These are phyloP conservation scores for Fusarium hostae DNA, from an alignment of 2,329 filamentous ascomycete species.

Conservation along the genomic window DNA sequence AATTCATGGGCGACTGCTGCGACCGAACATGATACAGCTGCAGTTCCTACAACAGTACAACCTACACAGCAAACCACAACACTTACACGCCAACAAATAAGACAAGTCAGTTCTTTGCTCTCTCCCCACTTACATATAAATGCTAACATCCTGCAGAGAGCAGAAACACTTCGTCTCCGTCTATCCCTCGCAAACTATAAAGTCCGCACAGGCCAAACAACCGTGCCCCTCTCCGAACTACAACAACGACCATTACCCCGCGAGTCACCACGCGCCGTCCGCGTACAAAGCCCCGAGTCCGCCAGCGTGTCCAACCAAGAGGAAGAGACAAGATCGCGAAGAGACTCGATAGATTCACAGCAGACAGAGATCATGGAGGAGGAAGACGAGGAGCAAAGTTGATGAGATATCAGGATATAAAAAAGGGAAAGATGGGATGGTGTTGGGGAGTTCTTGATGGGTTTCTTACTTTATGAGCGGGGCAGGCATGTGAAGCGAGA, in stretches of 20 bases:
- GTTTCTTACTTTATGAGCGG: constrained; percentile 8
- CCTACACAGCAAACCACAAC: constrained; percentile 10
- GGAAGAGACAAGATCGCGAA: constrained; percentile 11
- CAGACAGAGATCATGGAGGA: constrained; percentile 25
- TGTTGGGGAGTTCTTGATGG: constrained; percentile 24
- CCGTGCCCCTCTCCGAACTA: constrained; percentile 71
- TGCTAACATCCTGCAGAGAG: constrained; percentile 58
- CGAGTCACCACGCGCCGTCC: constrained; percentile 37
- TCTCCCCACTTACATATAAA: neutral
- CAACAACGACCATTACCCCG: constrained; percentile 52
- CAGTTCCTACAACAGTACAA: constrained; percentile 20
- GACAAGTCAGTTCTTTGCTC: constrained; percentile 54
- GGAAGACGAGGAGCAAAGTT: constrained; percentile 9
- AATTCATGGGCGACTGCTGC: constrained; percentile 60
- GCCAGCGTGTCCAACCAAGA: neutral
- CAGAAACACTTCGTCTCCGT: constrained; percentile 73
- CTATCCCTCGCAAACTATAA: constrained; percentile 80
- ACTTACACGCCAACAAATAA: constrained; percentile 64
- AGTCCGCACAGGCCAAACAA: constrained; percentile 76
- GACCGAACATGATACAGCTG: constrained; percentile 59
- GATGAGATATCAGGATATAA: neutral
- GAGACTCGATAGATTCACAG: constrained; percentile 33
- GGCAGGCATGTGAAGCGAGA: constrained; percentile 12
- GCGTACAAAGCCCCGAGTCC: constrained; percentile 40
- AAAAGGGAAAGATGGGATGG: constrained; percentile 6